These are phyloP conservation scores for Aleurites moluccanus DNA, from an alignment of 441 rosid species.

Conservation along the genomic window DNA sequence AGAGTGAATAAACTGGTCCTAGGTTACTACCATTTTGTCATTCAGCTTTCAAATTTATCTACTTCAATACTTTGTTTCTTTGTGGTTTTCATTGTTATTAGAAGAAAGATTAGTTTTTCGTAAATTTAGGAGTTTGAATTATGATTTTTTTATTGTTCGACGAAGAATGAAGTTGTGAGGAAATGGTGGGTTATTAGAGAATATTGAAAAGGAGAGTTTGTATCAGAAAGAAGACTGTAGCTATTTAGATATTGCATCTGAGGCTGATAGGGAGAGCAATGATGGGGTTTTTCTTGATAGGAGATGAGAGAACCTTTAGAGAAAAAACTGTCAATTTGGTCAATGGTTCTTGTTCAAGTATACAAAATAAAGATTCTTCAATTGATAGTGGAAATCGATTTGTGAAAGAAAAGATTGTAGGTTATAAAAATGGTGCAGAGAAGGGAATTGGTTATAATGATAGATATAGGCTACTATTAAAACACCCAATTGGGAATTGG, in stretches of 20 bases:
- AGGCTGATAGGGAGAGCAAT: constrained; percentile 20
- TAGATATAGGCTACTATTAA: constrained; percentile 13
- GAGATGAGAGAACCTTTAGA: constrained; percentile 22
- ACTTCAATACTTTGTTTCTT: too few species aligned
- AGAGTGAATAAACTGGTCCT: too few species aligned
- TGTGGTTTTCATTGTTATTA: too few species aligned
- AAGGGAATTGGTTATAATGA: constrained; percentile 23
- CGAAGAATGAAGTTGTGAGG: constrained; percentile 31
- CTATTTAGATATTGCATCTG: constrained; percentile 21
- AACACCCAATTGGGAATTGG: constrained; percentile 23
- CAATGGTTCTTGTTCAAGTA: constrained; percentile 8
- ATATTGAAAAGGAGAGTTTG: constrained; percentile 27
- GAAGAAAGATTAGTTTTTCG: neutral
- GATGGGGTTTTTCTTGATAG: constrained; percentile 22
- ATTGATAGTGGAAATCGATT: constrained; percentile 6
- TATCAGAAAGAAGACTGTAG: constrained; percentile 23
- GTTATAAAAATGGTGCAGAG: constrained; percentile 21
- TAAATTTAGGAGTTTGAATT: constrained; percentile 12
- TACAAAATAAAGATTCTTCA: constrained; percentile 15
- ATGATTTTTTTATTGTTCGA: constrained; percentile 29
- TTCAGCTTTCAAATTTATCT: too few species aligned
- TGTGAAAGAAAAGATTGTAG: constrained; percentile 12
- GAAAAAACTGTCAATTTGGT: constrained; percentile 16
- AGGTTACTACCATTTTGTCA: too few species aligned
- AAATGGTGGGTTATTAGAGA: constrained; percentile 24